Evolutionary conservation across 2,329 filamentous ascomycete species (phyloP).

Genomic region (Ceratocystis huliohia): DNA sequence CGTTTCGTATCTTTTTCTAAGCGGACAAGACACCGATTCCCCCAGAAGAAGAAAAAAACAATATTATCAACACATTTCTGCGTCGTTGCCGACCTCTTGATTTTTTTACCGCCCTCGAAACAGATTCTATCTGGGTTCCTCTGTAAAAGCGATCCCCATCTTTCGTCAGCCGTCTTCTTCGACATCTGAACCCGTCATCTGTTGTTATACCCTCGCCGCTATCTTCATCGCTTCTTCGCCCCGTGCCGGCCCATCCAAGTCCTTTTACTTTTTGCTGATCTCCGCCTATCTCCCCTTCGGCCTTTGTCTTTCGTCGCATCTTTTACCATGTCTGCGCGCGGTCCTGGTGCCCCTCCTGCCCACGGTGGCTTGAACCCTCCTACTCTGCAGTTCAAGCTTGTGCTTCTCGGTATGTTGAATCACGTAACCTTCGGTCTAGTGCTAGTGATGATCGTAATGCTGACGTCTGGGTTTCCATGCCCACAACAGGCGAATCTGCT

Average conservation of each 20-base stretch:
- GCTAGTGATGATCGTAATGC: conserved; percentile 84
- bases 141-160: not conserved
- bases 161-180: not conserved
- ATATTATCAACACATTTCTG: conserved; percentile 5
- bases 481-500: conserved; percentile 67
- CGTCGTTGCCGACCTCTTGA: not conserved
- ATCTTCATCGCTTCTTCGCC: not conserved
- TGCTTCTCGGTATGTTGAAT: conserved; percentile 66
- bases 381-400: conserved; percentile 98
- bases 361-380: conserved; percentile 59
- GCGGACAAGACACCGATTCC: not conserved
- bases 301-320: conserved; percentile 22
- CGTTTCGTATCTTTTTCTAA: not conserved
- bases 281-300: not conserved
- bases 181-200: not conserved
- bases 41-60: not conserved
- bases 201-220: not conserved
- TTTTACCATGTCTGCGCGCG: conserved; percentile 68
- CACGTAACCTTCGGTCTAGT: too few relatives aligned
- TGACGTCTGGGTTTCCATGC: not conserved
- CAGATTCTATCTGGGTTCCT: not conserved
- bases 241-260: not conserved
- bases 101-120: not conserved
- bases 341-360: conserved; percentile 40
- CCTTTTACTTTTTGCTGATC: not conserved